Base-by-base conservation (phyloP, 305 asterid species). In the Caryopteris hybrid region DNA sequence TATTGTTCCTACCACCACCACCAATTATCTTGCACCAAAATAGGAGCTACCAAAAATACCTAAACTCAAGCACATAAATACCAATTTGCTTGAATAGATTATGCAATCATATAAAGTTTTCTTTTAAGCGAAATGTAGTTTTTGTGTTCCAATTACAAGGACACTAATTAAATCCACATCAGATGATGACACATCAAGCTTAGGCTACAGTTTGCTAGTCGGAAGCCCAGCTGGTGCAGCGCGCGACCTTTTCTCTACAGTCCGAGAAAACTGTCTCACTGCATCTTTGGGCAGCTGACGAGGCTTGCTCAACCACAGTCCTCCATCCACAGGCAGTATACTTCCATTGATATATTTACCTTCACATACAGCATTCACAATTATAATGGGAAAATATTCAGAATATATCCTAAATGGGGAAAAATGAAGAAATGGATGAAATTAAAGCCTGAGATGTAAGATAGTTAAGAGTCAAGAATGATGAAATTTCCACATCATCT, bases 311-410 rank as follows among this genome's bases (percentile, higher is more conserved):
- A 86, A 41, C 90, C 93, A 84, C 53, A 76, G 46, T 29, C 90
- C 90, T 66, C 84, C 88, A 48, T 86, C 90, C 6, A 84, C 75
- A 0, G 79, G 69, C 64, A 86, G 47, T 39, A 73, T 76, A 2
- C 72, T 71, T 27, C 93, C 90, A 5, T 86, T 86, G 43, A 86
- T 58, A 61, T 78, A 79, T 73, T 84, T 86, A 10, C 90, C 87
- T 81, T 56, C 75, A 74, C 62, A 76, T 38, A 20, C 31, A 33
- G 9, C 17, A 51, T 3, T 12, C 11, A 5, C 17, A 4, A 39
- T 66, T 41, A 45, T 8, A 41, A 36, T 3, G 6, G 36, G 36
- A n/a, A n/a, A n/a, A n/a, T n/a, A n/a, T n/a, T n/a, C n/a, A n/a
- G n/a, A n/a, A n/a, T n/a, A n/a, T 31, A 31, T 31, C 42, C n/a